Conservation (phyloP, 2,329 filamentous ascomycete species). For the Phaeosphaeria sp. region DNA sequence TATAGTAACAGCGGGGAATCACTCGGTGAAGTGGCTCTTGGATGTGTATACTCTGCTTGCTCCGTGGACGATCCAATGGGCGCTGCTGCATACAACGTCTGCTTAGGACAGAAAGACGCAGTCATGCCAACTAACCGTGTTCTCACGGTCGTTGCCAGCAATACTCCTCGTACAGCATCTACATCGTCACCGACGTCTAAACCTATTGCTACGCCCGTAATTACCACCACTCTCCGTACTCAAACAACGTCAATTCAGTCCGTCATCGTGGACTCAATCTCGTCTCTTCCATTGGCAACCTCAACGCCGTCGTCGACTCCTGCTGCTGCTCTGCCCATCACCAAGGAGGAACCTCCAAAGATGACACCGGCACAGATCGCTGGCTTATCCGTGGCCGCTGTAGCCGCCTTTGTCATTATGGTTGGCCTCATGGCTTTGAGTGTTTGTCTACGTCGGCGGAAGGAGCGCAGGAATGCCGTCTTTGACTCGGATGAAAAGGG, state of each 20-base stretch:
- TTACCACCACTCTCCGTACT: conserved; percentile 16
- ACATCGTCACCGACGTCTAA: conserved; percentile 14
- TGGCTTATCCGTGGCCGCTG: conserved; percentile 46
- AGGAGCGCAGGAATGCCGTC: conserved; percentile 31
- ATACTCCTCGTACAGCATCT: conserved; percentile 24
- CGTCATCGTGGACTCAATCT: conserved; percentile 34
- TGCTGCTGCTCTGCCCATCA: conserved; percentile 12
- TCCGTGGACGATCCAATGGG: conserved; percentile 27
- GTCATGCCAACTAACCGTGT: conserved; percentile 46
- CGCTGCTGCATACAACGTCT: conserved; percentile 44
- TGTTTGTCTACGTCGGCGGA: conserved; percentile 43
- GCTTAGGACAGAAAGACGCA: conserved; percentile 42
- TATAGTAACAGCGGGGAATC: conserved; percentile 46
- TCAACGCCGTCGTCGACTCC: conserved; percentile 22
- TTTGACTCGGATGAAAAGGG: conserved; percentile 31
- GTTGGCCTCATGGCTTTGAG: conserved; percentile 47
- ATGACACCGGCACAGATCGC: conserved; percentile 49
- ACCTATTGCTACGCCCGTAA: conserved; percentile 14
- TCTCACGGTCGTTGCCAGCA: conserved; percentile 37
- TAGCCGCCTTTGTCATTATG: conserved; percentile 46
- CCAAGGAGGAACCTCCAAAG: conserved; percentile 23
- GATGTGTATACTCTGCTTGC: conserved; percentile 46
- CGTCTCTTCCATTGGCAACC: conserved; percentile 30
- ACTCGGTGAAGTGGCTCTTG: conserved; percentile 47
- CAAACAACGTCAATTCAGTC: conserved; percentile 24